phyloP scores from a whole-genome alignment of 2,329 filamentous ascomycete genomes.

The Ceratocystiopsis sp. region DNA sequence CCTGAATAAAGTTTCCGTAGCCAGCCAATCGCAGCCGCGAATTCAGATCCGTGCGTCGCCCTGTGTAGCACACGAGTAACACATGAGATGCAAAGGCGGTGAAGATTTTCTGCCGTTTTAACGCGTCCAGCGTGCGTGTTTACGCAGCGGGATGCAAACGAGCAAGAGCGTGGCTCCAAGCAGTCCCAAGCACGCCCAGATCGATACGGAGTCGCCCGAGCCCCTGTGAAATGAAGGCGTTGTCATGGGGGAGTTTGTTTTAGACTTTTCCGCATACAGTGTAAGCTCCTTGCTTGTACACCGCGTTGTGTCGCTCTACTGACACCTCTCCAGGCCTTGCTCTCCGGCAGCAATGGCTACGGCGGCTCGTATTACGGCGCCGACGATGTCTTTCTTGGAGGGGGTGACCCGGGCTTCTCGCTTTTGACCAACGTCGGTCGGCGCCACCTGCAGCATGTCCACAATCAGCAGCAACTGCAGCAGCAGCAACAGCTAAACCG shows the following conservation, averaged over 20 bases:
- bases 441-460: neutral
- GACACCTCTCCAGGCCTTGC: slow-evolving; percentile 2
- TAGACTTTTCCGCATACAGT: slow-evolving; percentile 10
- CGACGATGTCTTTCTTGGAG: slow-evolving; percentile 13
- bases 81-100: too few relatives aligned
- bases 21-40: too few relatives aligned
- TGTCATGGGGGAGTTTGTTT: slow-evolving; percentile 8
- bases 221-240: too few relatives aligned
- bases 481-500: slow-evolving; percentile 10
- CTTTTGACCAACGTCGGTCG: neutral
- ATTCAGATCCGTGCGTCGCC: too few relatives aligned
- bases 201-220: too few relatives aligned
- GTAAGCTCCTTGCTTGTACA: neutral
- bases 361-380: slow-evolving; percentile 7
- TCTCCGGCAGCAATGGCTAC: slow-evolving; percentile 5
- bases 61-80: too few relatives aligned
- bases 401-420: slow-evolving; percentile 14
- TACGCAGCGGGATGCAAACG: too few relatives aligned
- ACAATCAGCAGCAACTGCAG: slow-evolving; percentile 5
- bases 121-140: too few relatives aligned
- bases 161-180: too few relatives aligned
- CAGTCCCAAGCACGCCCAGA: too few relatives aligned
- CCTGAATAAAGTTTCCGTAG: too few relatives aligned
- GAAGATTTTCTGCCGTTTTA: too few relatives aligned
- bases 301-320: neutral